phyloP scores from a whole-genome alignment of 2,329 filamentous ascomycete genomes.

The Tolypocladium amazonense region DNA sequence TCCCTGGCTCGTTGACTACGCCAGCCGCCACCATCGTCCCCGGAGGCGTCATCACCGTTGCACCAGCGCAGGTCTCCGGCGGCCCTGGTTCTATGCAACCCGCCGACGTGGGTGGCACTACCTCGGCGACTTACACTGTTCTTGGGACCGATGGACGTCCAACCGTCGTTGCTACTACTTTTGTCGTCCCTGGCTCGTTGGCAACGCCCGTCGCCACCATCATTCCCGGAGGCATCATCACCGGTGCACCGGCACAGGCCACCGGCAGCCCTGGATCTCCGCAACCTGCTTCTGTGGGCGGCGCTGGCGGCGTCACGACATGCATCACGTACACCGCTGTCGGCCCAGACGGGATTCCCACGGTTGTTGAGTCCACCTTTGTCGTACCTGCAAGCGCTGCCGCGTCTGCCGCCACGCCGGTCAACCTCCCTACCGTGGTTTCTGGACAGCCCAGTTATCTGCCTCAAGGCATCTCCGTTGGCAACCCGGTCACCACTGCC shows the following conservation, averaged over 20 bases:
- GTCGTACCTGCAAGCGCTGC: constrained; percentile 11
- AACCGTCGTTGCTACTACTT: constrained; percentile 17
- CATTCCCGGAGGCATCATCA: constrained; percentile 10
- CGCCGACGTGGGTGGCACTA: constrained; percentile 6
- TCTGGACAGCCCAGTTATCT: constrained; percentile 6
- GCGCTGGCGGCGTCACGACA: constrained; percentile 11
- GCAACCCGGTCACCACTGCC: constrained; percentile 13
- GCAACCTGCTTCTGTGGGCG: not conserved
- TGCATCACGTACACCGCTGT: constrained; percentile 18
- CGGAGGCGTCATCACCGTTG: constrained; percentile 13
- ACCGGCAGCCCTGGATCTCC: constrained; percentile 5
- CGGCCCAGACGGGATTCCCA: constrained; percentile 10
- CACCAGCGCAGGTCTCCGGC: constrained; percentile 10
- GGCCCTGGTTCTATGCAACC: constrained; percentile 1
- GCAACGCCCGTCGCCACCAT: constrained; percentile 2
- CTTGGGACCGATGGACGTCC: constrained; percentile 16
- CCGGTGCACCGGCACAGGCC: constrained; percentile 11
- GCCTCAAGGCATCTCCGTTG: constrained; percentile 9
- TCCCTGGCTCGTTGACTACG: constrained; percentile 8
- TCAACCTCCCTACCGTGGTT: constrained; percentile 8
- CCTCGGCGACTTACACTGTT: constrained; percentile 17
- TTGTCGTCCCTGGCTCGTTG: constrained; percentile 9
- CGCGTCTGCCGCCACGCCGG: constrained; percentile 8
- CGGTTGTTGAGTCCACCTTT: constrained; percentile 19
- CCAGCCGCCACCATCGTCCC: constrained; percentile 1